Evolutionary conservation across 1,284 basidiomycete species (phyloP).

Genomic region (Apiotrichum akiyoshidainum): DNA sequence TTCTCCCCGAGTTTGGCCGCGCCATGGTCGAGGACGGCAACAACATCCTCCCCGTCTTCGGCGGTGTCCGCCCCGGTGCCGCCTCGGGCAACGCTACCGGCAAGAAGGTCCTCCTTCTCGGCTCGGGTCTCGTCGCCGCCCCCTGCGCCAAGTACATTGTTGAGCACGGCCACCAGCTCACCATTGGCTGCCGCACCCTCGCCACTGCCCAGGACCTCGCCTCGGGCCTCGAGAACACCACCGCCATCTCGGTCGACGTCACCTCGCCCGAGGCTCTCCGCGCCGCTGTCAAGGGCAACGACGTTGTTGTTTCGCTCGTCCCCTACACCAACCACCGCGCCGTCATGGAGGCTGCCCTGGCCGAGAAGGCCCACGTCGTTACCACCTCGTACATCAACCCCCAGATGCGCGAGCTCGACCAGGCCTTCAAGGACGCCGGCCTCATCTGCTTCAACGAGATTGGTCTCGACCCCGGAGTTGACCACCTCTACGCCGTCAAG

Average conservation of each 20-base stretch:
- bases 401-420: slow-evolving; percentile 83
- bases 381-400: slow-evolving; percentile 93
- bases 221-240: slow-evolving; percentile 66
- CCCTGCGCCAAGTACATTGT: slow-evolving; percentile 92
- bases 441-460: slow-evolving; percentile 98
- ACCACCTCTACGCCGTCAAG: slow-evolving; percentile 95
- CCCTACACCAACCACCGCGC: slow-evolving; percentile 89
- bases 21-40: slow-evolving; percentile 68
- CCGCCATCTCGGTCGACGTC: slow-evolving; percentile 80
- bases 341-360: slow-evolving; percentile 94
- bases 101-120: slow-evolving; percentile 84
- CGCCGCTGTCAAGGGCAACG: slow-evolving; percentile 74
- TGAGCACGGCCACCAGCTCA: slow-evolving; percentile 77
- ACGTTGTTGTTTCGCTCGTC: slow-evolving; percentile 94
- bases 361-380: slow-evolving; percentile 84
- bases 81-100: slow-evolving; percentile 52
- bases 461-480: slow-evolving; percentile 69
- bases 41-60: slow-evolving; percentile 67
- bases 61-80: slow-evolving; percentile 53
- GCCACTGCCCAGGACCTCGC: slow-evolving; percentile 67
- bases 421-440: slow-evolving; percentile 78
- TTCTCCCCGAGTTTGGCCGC: slow-evolving; percentile 87
- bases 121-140: slow-evolving; percentile 90
- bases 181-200: slow-evolving; percentile 81
- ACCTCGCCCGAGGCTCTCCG: slow-evolving; percentile 70